Evolutionary conservation across 2,329 filamentous ascomycete genomes (phyloP), one percentile per base, ranked within the genome.

Genomic region (Talaromyces piceae): DNA sequence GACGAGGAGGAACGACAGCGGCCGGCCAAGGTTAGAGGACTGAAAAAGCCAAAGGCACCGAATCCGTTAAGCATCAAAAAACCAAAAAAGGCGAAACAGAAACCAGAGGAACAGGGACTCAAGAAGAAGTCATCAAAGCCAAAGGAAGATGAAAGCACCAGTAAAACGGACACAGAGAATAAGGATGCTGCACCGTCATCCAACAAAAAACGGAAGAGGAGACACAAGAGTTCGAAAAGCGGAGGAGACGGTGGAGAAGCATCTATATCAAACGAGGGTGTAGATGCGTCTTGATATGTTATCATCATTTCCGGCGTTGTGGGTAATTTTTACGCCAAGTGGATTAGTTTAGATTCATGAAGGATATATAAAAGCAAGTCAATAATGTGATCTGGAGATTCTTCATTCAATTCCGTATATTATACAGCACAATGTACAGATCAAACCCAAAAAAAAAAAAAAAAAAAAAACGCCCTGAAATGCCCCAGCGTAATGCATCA

Each of bases 1-100:
- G 54, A 65, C 6, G 16, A 31, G 54, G 68, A 13, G 26, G 11
- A 20, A 1, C 33, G 66, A 54, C 63, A 59, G 45, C 18, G 18
- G 25, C 9, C 41, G 16, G 23, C 41, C 18, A 44, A 20, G 12
- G 43, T 45, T 31, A 60, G 61, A 45, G 61, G 59, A 5, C 23
- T 60, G 23, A 67, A 68, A 57, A 70, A 69, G 57, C 60, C 67
- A 3, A 76, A 74, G 60, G 73, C 61, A 1, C 71, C 71, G 5
- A 76, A 76, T 60, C 73, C 73, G 25, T 57, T 76, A 55, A 75
- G 73, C 56, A 61, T 75, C 53, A 74, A 70, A 61, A 76, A 75
- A 59, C 63, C 72, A 25, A 74, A 74, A 61, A 69, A 66, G 43
- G 54, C 23, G 3, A 59, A 56, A 12, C 59, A 63, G 37, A 58